Evolutionary conservation across 2,329 filamentous ascomycete species (phyloP).

Genomic region (Sclerotinia borealis): DNA sequence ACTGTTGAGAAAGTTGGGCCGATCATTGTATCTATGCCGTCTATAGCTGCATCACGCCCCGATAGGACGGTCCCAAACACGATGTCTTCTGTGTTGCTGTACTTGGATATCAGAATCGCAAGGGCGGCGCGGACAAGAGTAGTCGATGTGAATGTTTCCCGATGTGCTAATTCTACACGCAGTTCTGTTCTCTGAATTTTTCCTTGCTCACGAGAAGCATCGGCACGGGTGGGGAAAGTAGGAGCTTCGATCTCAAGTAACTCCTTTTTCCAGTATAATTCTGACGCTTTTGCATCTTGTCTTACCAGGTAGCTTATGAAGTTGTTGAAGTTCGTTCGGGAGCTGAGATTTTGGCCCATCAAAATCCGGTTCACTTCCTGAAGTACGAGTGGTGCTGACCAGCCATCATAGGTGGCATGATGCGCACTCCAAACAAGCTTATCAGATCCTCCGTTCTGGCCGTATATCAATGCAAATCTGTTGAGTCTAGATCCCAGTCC

Average conservation of each 20-base stretch:
- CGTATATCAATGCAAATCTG: conserved; percentile 10
- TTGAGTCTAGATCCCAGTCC: conserved; percentile 2
- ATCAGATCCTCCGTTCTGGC: background rate
- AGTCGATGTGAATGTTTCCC: background rate
- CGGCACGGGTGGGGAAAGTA: conserved; percentile 36
- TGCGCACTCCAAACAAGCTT: conserved; percentile 32
- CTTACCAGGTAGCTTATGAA: conserved; percentile 42
- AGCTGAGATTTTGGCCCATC: conserved; percentile 13
- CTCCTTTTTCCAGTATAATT: conserved; percentile 16
- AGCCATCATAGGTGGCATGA: conserved; percentile 57
- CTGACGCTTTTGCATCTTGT: conserved; percentile 31
- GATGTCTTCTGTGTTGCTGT: conserved; percentile 30
- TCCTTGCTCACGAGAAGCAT: background rate
- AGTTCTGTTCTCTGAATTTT: background rate
- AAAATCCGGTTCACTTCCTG: conserved; percentile 12
- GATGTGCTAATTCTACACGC: background rate
- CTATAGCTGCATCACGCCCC: conserved; percentile 33
- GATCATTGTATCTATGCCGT: conserved; percentile 27
- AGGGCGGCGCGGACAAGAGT: background rate
- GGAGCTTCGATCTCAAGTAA: conserved; percentile 34
- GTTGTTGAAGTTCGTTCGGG: conserved; percentile 15
- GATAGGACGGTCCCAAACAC: conserved; percentile 34
- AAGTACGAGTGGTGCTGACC: conserved; percentile 43
- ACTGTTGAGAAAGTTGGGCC: conserved; percentile 28
- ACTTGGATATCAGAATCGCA: conserved; percentile 24